Conservation (phyloP, 2,329 filamentous ascomycete genomes). For the Lasiodiplodia citricola region DNA sequence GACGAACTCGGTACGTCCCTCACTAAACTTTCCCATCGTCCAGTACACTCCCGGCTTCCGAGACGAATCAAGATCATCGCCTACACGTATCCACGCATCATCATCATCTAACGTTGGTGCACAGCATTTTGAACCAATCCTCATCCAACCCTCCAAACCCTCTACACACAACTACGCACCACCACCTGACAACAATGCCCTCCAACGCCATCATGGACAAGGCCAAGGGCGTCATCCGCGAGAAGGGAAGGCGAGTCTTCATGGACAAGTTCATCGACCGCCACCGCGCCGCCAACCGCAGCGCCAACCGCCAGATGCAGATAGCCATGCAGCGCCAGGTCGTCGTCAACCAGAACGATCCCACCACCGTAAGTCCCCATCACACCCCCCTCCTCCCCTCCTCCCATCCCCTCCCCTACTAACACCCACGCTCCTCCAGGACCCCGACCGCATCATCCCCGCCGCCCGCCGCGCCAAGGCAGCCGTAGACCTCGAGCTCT, state of each 20-base stretch:
- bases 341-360: not conserved
- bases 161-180: not conserved
- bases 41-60: not conserved
- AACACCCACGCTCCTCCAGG: not conserved
- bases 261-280: not conserved
- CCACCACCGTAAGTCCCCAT: not conserved
- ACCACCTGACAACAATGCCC: not conserved
- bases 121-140: not conserved
- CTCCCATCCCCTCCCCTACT: not conserved
- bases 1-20: not conserved
- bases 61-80: not conserved
- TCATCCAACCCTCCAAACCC: not conserved
- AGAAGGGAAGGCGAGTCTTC: not conserved
- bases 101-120: not conserved
- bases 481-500: not conserved
- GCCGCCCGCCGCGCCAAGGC: not conserved
- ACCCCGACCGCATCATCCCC: not conserved
- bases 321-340: not conserved
- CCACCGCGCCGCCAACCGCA: not conserved
- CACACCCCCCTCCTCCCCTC: not conserved
- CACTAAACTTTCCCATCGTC: not conserved
- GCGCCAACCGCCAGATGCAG: not conserved
- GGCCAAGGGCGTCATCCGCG: not conserved
- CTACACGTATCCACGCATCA: not conserved
- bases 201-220: not conserved